Conservation (phyloP, 805 yeast genomes). For the Clavispora carvajalis region DNA sequence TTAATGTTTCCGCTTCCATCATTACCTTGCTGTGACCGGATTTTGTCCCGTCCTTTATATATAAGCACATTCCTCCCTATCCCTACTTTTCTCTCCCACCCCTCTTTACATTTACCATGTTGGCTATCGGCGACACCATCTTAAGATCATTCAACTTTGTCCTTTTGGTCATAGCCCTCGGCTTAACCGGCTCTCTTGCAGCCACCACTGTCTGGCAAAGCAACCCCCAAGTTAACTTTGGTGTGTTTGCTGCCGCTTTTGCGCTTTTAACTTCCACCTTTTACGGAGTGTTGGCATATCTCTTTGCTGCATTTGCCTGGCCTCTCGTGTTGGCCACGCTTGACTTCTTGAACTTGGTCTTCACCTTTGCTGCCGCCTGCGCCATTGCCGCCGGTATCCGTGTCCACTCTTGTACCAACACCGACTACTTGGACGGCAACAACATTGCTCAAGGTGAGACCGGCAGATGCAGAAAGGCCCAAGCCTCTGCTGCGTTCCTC, state of each 20-base stretch:
- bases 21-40: constrained; percentile 4
- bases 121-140: constrained; percentile 69
- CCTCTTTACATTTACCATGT: constrained; percentile 30
- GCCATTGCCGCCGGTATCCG: constrained; percentile 90
- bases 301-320: constrained; percentile 77
- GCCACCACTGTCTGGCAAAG: constrained; percentile 49
- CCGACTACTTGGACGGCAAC: constrained; percentile 62
- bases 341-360: constrained; percentile 85
- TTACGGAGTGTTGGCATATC: constrained; percentile 74
- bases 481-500: constrained; percentile 75
- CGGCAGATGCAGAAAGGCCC: constrained; percentile 93
- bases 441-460: constrained; percentile 66
- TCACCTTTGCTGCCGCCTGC: constrained; percentile 91
- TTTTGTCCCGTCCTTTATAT: constrained; percentile 1
- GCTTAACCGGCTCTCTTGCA: constrained; percentile 84
- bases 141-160: constrained; percentile 72
- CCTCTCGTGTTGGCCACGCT: constrained; percentile 69
- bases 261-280: constrained; percentile 76
- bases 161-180: constrained; percentile 74
- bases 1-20: neutral
- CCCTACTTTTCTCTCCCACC: neutral
- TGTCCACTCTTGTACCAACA: constrained; percentile 78
- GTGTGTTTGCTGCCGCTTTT: constrained; percentile 81
- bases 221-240: constrained; percentile 83
- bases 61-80: neutral